Evolutionary conservation across 179 eudicot species (phyloP).

Genomic region (Camellia oleifera): DNA sequence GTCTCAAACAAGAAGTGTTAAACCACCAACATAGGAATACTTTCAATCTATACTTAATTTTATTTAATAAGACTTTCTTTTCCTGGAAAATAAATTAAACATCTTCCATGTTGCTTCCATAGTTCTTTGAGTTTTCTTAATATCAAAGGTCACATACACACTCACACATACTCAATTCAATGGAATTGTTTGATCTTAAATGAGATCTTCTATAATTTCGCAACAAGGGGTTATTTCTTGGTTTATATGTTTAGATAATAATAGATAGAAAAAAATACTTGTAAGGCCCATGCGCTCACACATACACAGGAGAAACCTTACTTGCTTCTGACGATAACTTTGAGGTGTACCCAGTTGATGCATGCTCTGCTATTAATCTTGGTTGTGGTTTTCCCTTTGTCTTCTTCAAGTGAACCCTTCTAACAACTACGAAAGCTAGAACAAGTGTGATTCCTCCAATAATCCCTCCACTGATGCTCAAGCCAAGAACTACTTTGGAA

Average conservation of each 20-base stretch:
- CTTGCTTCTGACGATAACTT: constrained; percentile 67
- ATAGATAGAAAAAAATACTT: too few species aligned
- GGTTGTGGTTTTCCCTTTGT: constrained; percentile 33
- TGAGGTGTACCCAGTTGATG: constrained; percentile 39
- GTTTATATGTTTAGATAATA: too few species aligned
- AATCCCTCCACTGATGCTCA: constrained; percentile 50
- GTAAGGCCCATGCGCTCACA: background rate
- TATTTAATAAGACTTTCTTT: too few species aligned
- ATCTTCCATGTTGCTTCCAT: too few species aligned
- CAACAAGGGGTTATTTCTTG: too few species aligned
- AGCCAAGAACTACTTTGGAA: constrained; percentile 48
- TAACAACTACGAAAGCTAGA: constrained; percentile 39
- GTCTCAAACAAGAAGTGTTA: too few species aligned
- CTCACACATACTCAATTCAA: too few species aligned
- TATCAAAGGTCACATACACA: too few species aligned
- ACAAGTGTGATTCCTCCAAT: constrained; percentile 47
- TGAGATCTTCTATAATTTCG: background rate
- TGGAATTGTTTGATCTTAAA: background rate
- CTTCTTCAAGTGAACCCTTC: constrained; percentile 33
- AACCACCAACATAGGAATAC: too few species aligned
- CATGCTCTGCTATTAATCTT: constrained; percentile 52
- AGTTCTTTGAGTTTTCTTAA: too few species aligned
- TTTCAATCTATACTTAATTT: too few species aligned
- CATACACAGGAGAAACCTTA: constrained; percentile 25
- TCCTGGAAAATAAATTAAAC: background rate